Conservation (phyloP, 2,329 filamentous ascomycete species). For the Xylariales sp. region DNA sequence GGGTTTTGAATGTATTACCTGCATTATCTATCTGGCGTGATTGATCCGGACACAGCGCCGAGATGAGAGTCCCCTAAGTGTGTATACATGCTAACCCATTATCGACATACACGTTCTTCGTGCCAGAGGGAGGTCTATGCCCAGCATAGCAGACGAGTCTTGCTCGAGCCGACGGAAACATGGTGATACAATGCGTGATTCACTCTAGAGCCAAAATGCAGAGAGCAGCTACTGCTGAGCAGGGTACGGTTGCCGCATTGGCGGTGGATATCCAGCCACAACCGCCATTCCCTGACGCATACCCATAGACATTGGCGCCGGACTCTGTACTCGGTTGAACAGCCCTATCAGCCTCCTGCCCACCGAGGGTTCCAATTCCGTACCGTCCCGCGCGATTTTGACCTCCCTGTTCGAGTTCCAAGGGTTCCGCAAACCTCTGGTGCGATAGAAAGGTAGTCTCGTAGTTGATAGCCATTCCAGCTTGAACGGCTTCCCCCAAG, state of each 20-base stretch:
- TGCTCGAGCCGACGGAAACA: too few species aligned
- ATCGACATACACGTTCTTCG: too few species aligned
- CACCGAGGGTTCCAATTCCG: constrained; percentile 80
- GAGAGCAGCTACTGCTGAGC: too few species aligned
- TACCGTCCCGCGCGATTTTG: constrained; percentile 92
- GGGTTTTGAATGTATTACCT: too few species aligned
- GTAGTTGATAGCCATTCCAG: constrained; percentile 86
- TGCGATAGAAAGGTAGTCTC: constrained; percentile 82
- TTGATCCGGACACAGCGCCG: too few species aligned
- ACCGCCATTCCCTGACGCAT: constrained; percentile 29
- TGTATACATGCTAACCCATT: too few species aligned
- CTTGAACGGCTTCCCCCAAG: constrained; percentile 87
- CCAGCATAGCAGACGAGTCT: constrained; percentile 8
- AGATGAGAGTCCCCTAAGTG: too few species aligned
- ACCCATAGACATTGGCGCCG: constrained; percentile 26
- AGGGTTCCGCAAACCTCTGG: constrained; percentile 79
- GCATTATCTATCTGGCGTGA: too few species aligned
- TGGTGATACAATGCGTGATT: background rate
- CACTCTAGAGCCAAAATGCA: too few species aligned
- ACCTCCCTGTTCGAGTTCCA: constrained; percentile 96
- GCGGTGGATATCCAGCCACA: constrained; percentile 31
- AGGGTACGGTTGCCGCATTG: constrained; percentile 30
- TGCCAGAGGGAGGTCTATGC: constrained; percentile 7
- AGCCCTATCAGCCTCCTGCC: constrained; percentile 73
- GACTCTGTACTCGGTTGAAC: constrained; percentile 59